phyloP scores from a whole-genome alignment of 441 rosid genomes.

The Croton setiger region DNA sequence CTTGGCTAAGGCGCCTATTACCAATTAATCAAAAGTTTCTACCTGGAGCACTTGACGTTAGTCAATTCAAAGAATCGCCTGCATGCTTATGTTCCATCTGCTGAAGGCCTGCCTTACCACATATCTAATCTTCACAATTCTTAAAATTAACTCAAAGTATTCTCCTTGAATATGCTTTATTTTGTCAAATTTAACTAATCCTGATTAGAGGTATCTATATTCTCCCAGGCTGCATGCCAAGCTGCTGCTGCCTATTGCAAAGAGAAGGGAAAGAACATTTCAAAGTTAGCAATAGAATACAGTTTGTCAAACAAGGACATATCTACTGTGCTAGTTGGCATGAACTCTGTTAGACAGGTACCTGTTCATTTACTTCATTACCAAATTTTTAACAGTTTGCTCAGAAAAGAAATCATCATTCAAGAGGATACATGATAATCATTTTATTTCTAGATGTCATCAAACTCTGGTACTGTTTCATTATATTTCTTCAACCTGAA shows the following conservation, averaged over 20 bases:
- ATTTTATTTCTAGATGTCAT: background rate
- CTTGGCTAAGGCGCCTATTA: background rate
- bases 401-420: too few species aligned
- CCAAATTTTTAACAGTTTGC: background rate
- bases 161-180: conserved; percentile 3
- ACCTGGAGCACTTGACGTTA: background rate
- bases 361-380: conserved; percentile 8
- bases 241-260: conserved; percentile 66
- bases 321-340: conserved; percentile 78
- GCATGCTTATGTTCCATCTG: background rate
- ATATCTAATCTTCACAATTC: background rate
- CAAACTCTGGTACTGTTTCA: background rate
- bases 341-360: conserved; percentile 84
- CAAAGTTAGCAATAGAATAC: conserved; percentile 86
- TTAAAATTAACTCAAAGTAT: background rate
- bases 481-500: too few species aligned
- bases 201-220: conserved; percentile 15
- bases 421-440: too few species aligned
- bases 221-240: conserved; percentile 63
- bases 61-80: background rate
- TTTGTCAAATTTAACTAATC: conserved; percentile 11
- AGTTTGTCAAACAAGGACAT: conserved; percentile 75
- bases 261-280: conserved; percentile 73
- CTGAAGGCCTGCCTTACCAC: background rate
- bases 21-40: background rate